These are phyloP conservation scores for Fusarium secorum DNA, from an alignment of 2,329 filamentous ascomycete genomes.

Conservation along the genomic window DNA sequence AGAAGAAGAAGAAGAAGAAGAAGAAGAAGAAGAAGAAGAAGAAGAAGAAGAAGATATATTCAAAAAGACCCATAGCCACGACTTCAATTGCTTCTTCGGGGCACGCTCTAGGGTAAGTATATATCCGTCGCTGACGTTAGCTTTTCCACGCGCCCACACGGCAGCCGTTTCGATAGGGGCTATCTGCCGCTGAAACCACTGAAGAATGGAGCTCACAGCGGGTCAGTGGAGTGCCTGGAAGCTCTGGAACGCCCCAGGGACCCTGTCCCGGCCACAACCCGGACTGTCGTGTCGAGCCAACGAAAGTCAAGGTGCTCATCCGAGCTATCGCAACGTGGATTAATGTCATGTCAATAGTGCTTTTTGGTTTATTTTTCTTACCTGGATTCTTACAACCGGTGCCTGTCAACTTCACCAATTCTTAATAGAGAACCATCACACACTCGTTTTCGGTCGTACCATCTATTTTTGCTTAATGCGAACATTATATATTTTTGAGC, in stretches of 20 bases:
- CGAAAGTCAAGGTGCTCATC: constrained; percentile 24
- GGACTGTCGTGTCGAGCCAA: constrained; percentile 20
- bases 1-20: not conserved
- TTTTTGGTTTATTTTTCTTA: constrained; percentile 24
- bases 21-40: not conserved
- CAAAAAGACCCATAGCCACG: not conserved
- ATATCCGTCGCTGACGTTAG: not conserved
- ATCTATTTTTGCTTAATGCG: not conserved
- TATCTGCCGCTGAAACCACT: constrained; percentile 12
- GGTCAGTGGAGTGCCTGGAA: not conserved
- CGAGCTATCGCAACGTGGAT: constrained; percentile 38
- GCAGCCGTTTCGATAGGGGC: constrained; percentile 7
- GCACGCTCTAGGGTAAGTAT: constrained; percentile 7
- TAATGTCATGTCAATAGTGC: constrained; percentile 27
- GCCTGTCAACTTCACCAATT: constrained; percentile 18
- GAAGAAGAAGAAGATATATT: not conserved
- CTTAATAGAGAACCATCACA: constrained; percentile 12
- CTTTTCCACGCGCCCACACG: not conserved
- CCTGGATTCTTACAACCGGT: constrained; percentile 11
- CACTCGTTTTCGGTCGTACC: constrained; percentile 20
- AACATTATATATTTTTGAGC: constrained; percentile 8
- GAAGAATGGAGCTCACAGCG: not conserved
- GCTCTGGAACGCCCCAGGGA: constrained; percentile 5
- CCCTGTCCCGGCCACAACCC: constrained; percentile 3
- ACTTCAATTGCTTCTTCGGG: not conserved